Evolutionary conservation across 495 filamentous ascomycete species (phyloP).

Genomic region (Aspergillus taichungensis): DNA sequence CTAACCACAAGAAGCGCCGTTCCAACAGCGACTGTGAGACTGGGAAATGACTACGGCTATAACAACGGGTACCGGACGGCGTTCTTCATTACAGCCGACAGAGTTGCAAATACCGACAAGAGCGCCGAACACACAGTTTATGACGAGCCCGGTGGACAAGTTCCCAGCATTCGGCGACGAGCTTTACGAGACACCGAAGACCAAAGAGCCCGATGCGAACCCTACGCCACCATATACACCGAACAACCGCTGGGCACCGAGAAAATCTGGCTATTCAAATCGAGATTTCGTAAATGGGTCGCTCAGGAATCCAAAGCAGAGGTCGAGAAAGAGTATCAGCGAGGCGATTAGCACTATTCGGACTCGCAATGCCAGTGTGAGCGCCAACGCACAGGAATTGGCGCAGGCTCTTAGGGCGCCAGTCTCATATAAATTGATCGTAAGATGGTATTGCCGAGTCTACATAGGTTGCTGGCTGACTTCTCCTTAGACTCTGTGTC

Average conservation of each 20-base stretch:
- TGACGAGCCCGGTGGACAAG: constrained; percentile 34
- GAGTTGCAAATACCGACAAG: constrained; percentile 28
- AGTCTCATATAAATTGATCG: constrained; percentile 76
- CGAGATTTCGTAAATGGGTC: constrained; percentile 34
- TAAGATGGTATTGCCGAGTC: constrained; percentile 38
- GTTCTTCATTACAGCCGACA: constrained; percentile 34
- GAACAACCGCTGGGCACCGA: constrained; percentile 30
- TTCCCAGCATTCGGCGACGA: constrained; percentile 37
- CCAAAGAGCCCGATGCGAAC: constrained; percentile 14
- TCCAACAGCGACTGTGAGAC: neutral
- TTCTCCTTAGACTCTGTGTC: constrained; percentile 57
- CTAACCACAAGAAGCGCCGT: no score
- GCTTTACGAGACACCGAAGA: constrained; percentile 18
- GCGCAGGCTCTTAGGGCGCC: constrained; percentile 85
- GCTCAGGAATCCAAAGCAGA: constrained; percentile 47
- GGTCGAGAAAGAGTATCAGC: constrained; percentile 72
- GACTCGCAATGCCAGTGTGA: constrained; percentile 69
- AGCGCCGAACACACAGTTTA: constrained; percentile 20
- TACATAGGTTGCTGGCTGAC: constrained; percentile 8
- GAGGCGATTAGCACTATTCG: constrained; percentile 77
- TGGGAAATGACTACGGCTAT: constrained; percentile 35
- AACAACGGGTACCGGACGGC: constrained; percentile 37
- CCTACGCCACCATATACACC: constrained; percentile 26
- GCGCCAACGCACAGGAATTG: constrained; percentile 86
- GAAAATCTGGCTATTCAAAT: constrained; percentile 21